Conservation (phyloP, 345 rosid species). For the Sisymbrium altissimum region DNA sequence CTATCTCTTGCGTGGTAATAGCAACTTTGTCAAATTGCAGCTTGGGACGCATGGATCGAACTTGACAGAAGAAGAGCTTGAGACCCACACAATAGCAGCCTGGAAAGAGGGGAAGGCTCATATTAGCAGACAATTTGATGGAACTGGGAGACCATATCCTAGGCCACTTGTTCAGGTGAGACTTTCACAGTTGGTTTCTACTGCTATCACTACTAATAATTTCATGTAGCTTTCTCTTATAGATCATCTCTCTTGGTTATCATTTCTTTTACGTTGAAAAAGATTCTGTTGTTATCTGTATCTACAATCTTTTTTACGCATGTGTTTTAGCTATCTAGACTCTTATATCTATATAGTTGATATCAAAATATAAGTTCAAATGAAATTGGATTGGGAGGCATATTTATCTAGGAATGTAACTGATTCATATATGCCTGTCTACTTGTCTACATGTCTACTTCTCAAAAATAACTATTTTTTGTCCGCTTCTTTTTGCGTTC, state of each 20-base stretch:
- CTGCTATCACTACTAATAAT: neutral
- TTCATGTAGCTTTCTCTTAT: neutral
- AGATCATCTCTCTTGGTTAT: neutral
- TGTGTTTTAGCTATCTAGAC: neutral
- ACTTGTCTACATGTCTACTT: slow-evolving; percentile 1
- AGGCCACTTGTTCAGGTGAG: slow-evolving; percentile 62
- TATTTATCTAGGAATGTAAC: neutral
- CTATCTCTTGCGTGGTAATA: slow-evolving; percentile 17
- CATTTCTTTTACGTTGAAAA: too few relatives aligned
- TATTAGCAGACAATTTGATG: slow-evolving; percentile 69
- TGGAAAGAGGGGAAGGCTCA: slow-evolving; percentile 90
- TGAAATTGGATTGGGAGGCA: slow-evolving; percentile 6
- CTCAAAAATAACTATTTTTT: neutral
- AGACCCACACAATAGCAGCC: slow-evolving; percentile 90
- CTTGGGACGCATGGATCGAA: slow-evolving; percentile 78
- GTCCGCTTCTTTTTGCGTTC: slow-evolving; percentile 2
- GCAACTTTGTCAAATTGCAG: slow-evolving; percentile 42
- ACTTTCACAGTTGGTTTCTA: slow-evolving; percentile 9
- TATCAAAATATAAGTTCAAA: neutral
- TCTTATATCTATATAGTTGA: neutral
- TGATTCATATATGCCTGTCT: neutral
- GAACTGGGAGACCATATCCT: slow-evolving; percentile 47
- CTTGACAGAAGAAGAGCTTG: slow-evolving; percentile 87
- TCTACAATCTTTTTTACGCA: neutral
- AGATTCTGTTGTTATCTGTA: too few relatives aligned